Percentiles rank a stretch among this genome's conserved stretches.
Evolutionary conservation across 208 protist genomes (phyloP).

Genomic region (Leishmania gerbilli): DNA sequence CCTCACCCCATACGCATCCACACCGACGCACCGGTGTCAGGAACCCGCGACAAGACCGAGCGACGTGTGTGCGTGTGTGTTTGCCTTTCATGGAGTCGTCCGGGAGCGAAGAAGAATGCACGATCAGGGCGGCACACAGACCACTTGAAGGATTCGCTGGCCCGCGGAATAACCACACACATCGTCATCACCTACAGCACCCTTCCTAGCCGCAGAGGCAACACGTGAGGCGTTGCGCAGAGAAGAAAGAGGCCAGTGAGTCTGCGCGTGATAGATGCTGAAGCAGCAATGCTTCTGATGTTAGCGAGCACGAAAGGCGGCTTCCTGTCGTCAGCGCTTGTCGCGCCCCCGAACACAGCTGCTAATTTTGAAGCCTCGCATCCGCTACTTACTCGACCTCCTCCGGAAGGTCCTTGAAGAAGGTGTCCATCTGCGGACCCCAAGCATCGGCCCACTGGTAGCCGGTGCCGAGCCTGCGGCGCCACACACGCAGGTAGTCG

Average conservation of each 20-base stretch:
- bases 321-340: neutral
- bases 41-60: neutral
- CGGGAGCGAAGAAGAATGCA: neutral
- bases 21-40: neutral
- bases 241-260: neutral
- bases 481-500: conserved; percentile 84
- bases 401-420: conserved; percentile 84
- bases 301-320: neutral
- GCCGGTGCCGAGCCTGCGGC: conserved; percentile 84
- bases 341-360: neutral
- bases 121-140: neutral
- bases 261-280: neutral
- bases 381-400: conserved; percentile 51
- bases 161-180: neutral
- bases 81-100: neutral
- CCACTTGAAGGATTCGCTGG: neutral
- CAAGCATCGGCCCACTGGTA: conserved; percentile 91
- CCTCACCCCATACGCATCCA: neutral
- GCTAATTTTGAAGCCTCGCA: neutral
- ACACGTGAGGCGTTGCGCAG: neutral
- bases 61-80: neutral
- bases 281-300: neutral
- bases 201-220: neutral
- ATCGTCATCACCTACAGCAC: neutral
- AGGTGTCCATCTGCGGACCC: conserved; percentile 76